These are phyloP conservation scores for Globisporangium echinulatum DNA, from an alignment of 352 stramenopile species.

Conservation along the genomic window DNA sequence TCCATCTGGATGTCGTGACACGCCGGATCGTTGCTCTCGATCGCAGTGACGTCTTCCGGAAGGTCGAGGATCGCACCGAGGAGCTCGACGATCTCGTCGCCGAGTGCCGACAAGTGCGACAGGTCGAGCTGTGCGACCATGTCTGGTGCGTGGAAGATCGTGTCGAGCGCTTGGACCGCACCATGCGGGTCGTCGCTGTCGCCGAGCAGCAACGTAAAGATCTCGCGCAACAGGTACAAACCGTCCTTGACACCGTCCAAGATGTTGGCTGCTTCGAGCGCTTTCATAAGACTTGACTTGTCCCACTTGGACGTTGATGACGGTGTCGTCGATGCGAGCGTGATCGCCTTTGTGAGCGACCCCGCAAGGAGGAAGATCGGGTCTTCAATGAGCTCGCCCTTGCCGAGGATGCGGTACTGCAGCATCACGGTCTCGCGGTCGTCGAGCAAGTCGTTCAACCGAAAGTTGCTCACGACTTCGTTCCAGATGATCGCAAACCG, in stretches of 20 bases:
- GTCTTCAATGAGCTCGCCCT: constrained; percentile 62
- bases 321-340: constrained; percentile 45
- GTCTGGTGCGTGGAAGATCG: constrained; percentile 54
- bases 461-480: constrained; percentile 82
- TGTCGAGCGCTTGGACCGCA: constrained; percentile 49
- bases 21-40: constrained; percentile 29
- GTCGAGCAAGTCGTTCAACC: constrained; percentile 76
- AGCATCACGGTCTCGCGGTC: constrained; percentile 81
- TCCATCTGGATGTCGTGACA: constrained; percentile 48
- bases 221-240: constrained; percentile 46
- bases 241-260: constrained; percentile 57
- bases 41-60: constrained; percentile 56
- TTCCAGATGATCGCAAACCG: constrained; percentile 87
- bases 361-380: constrained; percentile 78
- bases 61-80: constrained; percentile 74
- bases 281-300: constrained; percentile 42
- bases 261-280: constrained; percentile 52
- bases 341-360: constrained; percentile 58
- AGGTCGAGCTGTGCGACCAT: constrained; percentile 56
- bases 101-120: constrained; percentile 43
- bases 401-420: constrained; percentile 74
- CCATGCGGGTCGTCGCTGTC: constrained; percentile 35
- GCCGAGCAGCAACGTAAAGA: constrained; percentile 68
- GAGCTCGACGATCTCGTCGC: constrained; percentile 67
- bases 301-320: constrained; percentile 32